A percentile compares a stretch with the other conserved stretches of the same genome.
These are phyloP conservation scores for Triticum aestivum DNA, from an alignment of 176 grass and related monocot genomes.

Conservation along the genomic window DNA sequence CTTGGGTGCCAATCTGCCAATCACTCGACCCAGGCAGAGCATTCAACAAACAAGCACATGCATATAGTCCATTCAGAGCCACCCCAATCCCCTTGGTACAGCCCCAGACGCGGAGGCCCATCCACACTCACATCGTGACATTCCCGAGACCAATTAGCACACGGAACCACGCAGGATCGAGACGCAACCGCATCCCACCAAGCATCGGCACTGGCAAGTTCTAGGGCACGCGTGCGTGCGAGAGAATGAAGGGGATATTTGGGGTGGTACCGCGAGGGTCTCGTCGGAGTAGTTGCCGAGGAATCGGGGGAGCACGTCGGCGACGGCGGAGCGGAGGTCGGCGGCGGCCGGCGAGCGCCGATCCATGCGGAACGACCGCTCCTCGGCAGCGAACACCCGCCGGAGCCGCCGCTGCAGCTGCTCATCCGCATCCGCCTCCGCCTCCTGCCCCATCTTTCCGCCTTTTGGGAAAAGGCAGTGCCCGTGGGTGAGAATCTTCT, in stretches of 20 bases:
- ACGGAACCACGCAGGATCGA: not conserved
- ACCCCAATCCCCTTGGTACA: not conserved
- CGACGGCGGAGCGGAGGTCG: slow-evolving; percentile 41
- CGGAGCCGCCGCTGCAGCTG: not conserved
- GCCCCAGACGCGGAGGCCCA: not conserved
- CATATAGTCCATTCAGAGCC: not conserved
- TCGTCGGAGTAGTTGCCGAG: slow-evolving; percentile 61
- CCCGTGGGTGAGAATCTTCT: slow-evolving; percentile 23
- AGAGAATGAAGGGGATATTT: not conserved
- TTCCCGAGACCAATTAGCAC: not conserved
- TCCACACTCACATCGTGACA: not conserved
- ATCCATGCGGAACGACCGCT: slow-evolving; percentile 57
- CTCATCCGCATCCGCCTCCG: slow-evolving; percentile 27
- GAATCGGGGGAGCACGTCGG: slow-evolving; percentile 57
- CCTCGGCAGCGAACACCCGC: slow-evolving; percentile 34
- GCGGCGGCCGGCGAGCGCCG: slow-evolving; percentile 32
- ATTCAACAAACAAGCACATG: not conserved
- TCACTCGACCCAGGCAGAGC: not conserved
- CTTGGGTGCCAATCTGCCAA: not conserved
- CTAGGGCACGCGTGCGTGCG: not conserved
- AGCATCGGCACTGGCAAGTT: not conserved
- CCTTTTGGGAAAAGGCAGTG: not conserved
- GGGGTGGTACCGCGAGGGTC: slow-evolving; percentile 40
- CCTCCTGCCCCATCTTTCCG: slow-evolving; percentile 32
- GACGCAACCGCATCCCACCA: not conserved